Percentiles rank a stretch among this genome's conserved stretches.
Evolutionary conservation across 2,329 filamentous ascomycete species (phyloP).

Genomic region (Ramularia endophylla): DNA sequence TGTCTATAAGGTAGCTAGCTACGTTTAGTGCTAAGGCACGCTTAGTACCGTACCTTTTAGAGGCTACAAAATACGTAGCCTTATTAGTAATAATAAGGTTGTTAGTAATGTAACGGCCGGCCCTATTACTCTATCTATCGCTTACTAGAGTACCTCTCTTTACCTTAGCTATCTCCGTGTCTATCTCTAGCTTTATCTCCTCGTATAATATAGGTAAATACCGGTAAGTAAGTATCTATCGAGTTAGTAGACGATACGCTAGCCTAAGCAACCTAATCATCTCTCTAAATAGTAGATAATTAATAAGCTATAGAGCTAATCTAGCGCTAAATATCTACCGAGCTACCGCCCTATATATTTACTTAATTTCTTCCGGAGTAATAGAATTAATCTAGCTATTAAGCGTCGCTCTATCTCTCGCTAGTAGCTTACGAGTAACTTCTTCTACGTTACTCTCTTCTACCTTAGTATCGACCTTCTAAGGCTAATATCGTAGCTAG

Average conservation of each 20-base stretch:
- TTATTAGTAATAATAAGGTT: neutral
- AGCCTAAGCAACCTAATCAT: neutral
- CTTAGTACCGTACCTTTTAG: neutral
- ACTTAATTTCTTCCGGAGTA: too few species aligned
- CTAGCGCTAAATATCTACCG: neutral
- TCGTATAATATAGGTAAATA: neutral
- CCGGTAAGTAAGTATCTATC: neutral
- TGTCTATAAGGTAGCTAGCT: too few species aligned
- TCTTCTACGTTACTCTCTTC: neutral
- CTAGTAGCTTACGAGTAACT: neutral
- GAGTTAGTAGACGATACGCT: neutral
- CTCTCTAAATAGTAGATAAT: neutral
- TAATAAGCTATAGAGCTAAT: neutral
- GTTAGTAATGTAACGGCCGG: neutral
- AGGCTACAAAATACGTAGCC: neutral
- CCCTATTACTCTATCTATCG: neutral
- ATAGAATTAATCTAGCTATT: too few species aligned
- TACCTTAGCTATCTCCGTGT: neutral
- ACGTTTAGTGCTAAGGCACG: neutral
- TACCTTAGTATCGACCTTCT: neutral
- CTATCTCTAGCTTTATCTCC: neutral
- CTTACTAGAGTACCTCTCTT: neutral
- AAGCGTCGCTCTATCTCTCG: neutral
- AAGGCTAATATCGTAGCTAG: neutral
- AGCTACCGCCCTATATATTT: too few species aligned